These are phyloP conservation scores for Phlyctochytrium arcticum DNA, from an alignment of 192 early-diverging fungal species.

Conservation along the genomic window DNA sequence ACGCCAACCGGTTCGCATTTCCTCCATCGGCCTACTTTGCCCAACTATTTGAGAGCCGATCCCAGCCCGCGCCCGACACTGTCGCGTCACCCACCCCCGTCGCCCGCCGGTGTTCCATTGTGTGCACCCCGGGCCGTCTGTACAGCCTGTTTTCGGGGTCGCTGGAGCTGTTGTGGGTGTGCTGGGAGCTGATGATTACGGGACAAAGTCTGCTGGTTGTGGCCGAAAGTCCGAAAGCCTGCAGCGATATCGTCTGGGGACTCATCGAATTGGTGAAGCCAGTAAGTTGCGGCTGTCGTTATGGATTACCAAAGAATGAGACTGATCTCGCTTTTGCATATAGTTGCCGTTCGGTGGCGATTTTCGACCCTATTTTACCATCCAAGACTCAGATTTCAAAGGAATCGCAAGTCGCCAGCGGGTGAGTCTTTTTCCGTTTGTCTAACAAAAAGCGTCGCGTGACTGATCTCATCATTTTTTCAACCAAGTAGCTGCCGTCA, in stretches of 20 bases:
- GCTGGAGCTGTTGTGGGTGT: conserved; percentile 78
- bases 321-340: background rate
- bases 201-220: conserved; percentile 87
- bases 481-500: conserved; percentile 55
- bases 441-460: background rate
- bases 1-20: conserved; percentile 19
- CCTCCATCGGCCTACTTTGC: conserved; percentile 57
- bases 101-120: too few species aligned
- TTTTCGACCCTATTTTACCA: conserved; percentile 94
- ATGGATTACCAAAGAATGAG: background rate
- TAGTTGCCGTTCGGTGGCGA: conserved; percentile 94
- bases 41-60: conserved; percentile 62
- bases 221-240: conserved; percentile 81
- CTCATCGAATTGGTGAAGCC: conserved; percentile 92
- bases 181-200: conserved; percentile 93
- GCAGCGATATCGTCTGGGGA: conserved; percentile 75
- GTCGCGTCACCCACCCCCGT: background rate
- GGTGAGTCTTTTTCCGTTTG: conserved; percentile 20
- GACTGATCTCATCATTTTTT: background rate
- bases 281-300: conserved; percentile 38
- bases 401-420: conserved; percentile 52
- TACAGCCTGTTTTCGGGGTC: conserved; percentile 76
- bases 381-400: conserved; percentile 91
- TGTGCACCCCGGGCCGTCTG: conserved; percentile 65
- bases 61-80: conserved; percentile 33